Conservation (phyloP, 2,329 filamentous ascomycete species). For the Aureobasidium sp. region DNA sequence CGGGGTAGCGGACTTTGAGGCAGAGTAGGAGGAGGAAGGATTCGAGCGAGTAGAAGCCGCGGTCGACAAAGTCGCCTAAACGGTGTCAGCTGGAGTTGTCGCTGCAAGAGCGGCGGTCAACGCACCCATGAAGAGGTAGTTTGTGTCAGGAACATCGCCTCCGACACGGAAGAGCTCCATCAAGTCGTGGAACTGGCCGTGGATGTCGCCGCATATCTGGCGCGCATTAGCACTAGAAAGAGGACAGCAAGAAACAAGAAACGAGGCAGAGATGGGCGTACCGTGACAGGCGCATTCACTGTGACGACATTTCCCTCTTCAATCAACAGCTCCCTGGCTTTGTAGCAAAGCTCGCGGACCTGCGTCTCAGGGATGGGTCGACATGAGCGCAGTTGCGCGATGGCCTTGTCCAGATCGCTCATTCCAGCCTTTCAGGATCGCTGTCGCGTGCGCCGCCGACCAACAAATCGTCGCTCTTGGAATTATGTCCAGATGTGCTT, state of each 20-base stretch:
- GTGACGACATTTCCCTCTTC: constrained; percentile 97
- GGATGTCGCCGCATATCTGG: constrained; percentile 91
- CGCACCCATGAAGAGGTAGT: constrained; percentile 92
- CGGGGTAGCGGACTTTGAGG: constrained; percentile 93
- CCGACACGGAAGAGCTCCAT: constrained; percentile 96
- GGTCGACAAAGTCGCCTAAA: constrained; percentile 92
- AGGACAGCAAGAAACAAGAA: neutral
- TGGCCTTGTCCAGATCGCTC: constrained; percentile 95
- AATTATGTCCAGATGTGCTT: neutral
- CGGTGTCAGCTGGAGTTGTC: neutral
- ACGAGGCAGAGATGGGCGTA: constrained; percentile 35
- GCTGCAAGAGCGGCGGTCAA: too few relatives aligned
- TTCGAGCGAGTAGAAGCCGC: constrained; percentile 95
- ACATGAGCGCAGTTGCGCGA: constrained; percentile 90
- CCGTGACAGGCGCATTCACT: constrained; percentile 88
- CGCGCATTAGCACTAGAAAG: neutral
- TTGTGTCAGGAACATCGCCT: constrained; percentile 89
- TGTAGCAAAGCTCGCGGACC: constrained; percentile 95
- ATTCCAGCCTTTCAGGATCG: constrained; percentile 55
- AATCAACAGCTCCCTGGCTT: constrained; percentile 89
- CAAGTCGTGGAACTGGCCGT: constrained; percentile 91
- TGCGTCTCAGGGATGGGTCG: constrained; percentile 91
- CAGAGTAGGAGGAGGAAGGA: constrained; percentile 92
- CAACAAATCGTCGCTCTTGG: neutral
- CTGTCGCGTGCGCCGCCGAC: neutral